Base-by-base conservation (phyloP, 257 asterid genomes). In the Cordia subcordata region DNA sequence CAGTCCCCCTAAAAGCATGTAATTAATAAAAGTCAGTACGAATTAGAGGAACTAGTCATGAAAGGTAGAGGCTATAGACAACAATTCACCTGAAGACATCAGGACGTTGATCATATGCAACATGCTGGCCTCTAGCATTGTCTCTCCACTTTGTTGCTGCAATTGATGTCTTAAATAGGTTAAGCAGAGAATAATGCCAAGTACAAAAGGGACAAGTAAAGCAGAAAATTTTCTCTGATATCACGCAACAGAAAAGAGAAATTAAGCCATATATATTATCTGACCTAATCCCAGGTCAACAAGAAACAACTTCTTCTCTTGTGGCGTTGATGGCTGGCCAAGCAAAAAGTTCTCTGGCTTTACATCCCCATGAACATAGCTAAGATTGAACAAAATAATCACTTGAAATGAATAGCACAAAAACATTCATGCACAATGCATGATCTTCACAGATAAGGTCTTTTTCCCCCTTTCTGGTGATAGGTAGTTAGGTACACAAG, bases 311-410 rank as follows among this genome's bases (percentile, higher is more conserved):
- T 75, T 78, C 60, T 78, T 78, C 67, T 75, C 83, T 63, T 78
- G 76, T 17, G 70, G 39, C 8, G 83, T 78, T 64, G 80, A 61
- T 17, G 73, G 83, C 61, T 71, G 78, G 32, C 83, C 83, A 50
- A 78, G 75, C 62, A 78, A 68, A 68, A 74, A 78, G 69, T 78
- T 74, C 69, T 78, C 83, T 12, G 83, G 83, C 68, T 78, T 78
- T 52, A 78, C 83, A 58, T 78, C 83, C 59, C 83, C 83, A 21
- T 78, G 83, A 63, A 78, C 80, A 45, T 74, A 78, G 62, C 83
- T 78, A 40, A 21, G 17, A 21, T 18, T 14, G 46, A 54, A 21
- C 50, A 51, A 4, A 37, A 19, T 49, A 10, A 27, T 58, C 37
- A 35, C 44, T 55, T 45, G 39, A 51, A 68, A 62, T 8, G 18